Conservation (phyloP, 768 basidiomycete genomes). For the Rhodocollybia butyracea region DNA sequence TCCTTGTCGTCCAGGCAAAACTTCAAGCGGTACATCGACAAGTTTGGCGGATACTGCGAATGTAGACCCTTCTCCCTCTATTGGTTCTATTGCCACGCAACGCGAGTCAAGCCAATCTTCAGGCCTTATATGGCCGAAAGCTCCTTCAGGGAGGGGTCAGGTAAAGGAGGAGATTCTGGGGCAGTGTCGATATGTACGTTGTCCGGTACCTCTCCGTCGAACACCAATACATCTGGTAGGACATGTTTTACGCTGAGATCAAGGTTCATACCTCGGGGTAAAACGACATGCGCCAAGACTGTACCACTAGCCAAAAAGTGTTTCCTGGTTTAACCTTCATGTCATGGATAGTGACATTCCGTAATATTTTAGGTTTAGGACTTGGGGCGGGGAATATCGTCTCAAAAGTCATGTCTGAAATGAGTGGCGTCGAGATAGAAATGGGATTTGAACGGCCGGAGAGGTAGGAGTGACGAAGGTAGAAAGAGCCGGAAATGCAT, state of each 20-base stretch:
- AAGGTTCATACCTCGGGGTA: slow-evolving; percentile 69
- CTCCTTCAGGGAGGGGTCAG: slow-evolving; percentile 67
- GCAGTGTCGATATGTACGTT: slow-evolving; percentile 28
- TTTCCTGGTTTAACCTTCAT: slow-evolving; percentile 66
- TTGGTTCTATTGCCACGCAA: slow-evolving; percentile 37
- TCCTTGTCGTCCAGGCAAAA: slow-evolving; percentile 76
- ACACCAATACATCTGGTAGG: slow-evolving; percentile 75
- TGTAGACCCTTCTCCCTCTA: slow-evolving; percentile 48
- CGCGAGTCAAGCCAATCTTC: slow-evolving; percentile 59
- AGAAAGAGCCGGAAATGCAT: slow-evolving; percentile 46
- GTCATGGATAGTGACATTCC: slow-evolving; percentile 68
- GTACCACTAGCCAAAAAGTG: slow-evolving; percentile 66
- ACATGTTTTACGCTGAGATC: slow-evolving; percentile 60
- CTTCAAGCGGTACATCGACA: slow-evolving; percentile 70
- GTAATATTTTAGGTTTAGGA: slow-evolving; percentile 62
- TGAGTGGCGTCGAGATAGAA: slow-evolving; percentile 51
- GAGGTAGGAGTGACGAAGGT: slow-evolving; percentile 62
- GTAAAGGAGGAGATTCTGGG: slow-evolving; percentile 39
- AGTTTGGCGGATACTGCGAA: slow-evolving; percentile 64
- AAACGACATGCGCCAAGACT: slow-evolving; percentile 59
- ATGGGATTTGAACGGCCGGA: slow-evolving; percentile 56
- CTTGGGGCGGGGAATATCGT: slow-evolving; percentile 64
- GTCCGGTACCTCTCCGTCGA: slow-evolving; percentile 64
- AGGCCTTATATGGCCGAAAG: slow-evolving; percentile 75
- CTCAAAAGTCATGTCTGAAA: slow-evolving; percentile 43